A percentile compares a stretch with the other conserved stretches of the same genome.
Conservation (phyloP, 2,329 filamentous ascomycete species). For the Neonectria magnoliae region DNA sequence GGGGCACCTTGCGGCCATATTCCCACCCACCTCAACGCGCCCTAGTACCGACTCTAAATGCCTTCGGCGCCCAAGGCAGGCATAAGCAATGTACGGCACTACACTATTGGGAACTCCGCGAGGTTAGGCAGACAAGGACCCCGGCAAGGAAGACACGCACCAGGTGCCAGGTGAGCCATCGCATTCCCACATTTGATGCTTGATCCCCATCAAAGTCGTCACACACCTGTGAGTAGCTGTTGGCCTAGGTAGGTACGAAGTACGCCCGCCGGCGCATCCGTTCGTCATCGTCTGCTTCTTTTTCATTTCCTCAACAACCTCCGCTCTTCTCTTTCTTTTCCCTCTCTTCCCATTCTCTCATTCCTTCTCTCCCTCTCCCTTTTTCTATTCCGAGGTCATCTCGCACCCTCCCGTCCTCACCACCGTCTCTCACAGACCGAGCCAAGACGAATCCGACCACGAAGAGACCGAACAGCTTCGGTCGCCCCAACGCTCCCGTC, state of each 20-base stretch:
- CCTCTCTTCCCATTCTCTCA: neutral
- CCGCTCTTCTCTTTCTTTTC: neutral
- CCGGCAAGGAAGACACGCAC: neutral
- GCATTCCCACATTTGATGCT: neutral
- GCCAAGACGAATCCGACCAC: slow-evolving; percentile 8
- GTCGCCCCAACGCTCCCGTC: neutral
- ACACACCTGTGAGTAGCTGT: slow-evolving; percentile 16
- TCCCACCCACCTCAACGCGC: neutral
- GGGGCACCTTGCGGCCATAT: neutral
- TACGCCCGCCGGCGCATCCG: slow-evolving; percentile 24
- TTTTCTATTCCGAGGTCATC: neutral
- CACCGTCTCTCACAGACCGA: neutral
- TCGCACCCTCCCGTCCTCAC: neutral
- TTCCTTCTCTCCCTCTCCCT: neutral
- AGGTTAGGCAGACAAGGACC: neutral
- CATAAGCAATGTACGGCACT: neutral
- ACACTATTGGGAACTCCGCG: neutral
- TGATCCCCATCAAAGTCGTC: slow-evolving; percentile 19
- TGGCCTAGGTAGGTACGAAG: neutral
- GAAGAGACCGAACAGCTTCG: neutral
- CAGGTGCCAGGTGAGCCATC: neutral
- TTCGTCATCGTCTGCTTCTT: slow-evolving; percentile 22
- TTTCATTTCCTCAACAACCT: neutral
- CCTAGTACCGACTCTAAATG: neutral
- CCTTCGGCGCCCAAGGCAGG: neutral